Conservation (phyloP, 2,329 filamentous ascomycete species). For the Microdochium bolleyi region DNA sequence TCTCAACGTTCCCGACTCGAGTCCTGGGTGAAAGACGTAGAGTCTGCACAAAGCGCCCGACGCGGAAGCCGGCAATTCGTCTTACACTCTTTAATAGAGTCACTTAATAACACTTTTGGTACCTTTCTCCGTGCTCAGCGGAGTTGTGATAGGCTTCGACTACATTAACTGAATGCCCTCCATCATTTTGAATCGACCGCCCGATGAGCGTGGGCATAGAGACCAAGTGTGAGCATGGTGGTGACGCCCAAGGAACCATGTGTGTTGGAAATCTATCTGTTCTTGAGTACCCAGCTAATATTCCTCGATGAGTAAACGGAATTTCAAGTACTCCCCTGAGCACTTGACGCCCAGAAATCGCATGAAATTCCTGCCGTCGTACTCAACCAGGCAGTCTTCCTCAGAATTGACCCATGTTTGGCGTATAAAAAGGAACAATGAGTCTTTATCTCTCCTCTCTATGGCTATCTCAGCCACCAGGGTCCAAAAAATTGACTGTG, state of each 20-base stretch:
- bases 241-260: background rate
- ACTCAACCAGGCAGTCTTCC: background rate
- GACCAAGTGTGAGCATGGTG: background rate
- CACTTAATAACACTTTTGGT: background rate
- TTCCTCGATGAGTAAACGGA: background rate
- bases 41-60: background rate
- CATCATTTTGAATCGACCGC: background rate
- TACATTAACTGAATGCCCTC: background rate
- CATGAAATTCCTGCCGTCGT: background rate
- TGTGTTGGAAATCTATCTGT: background rate
- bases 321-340: background rate
- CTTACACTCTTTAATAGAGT: background rate
- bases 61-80: background rate
- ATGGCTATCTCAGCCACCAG: background rate
- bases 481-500: background rate
- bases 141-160: background rate
- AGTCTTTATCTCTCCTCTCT: background rate
- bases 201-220: background rate
- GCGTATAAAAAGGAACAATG: background rate
- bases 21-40: background rate
- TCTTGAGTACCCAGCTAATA: background rate
- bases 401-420: background rate
- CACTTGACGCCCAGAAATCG: background rate
- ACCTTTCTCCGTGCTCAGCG: background rate
- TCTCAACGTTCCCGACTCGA: background rate